Conservation (phyloP, 2,329 filamentous ascomycete genomes). For the Juglanconis sp. region DNA sequence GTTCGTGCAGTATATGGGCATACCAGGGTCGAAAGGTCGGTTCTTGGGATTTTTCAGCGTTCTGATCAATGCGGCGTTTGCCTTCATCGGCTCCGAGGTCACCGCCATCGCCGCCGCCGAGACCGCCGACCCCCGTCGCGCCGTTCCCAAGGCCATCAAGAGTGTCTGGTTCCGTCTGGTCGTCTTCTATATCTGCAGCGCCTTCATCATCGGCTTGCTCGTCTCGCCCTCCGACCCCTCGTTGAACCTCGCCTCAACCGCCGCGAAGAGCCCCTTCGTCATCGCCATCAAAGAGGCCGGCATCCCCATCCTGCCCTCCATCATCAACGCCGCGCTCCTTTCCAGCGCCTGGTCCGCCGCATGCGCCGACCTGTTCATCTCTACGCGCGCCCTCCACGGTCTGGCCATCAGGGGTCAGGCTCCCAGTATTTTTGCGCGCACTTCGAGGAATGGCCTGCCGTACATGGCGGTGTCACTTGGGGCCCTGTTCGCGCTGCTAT, state of each 20-base stretch:
- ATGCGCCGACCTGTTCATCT: conserved; percentile 74
- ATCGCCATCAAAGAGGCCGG: conserved; percentile 60
- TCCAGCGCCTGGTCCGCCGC: conserved; percentile 77
- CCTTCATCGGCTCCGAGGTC: conserved; percentile 71
- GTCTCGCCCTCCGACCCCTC: conserved; percentile 58
- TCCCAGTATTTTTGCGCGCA: conserved; percentile 55
- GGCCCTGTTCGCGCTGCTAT: conserved; percentile 59
- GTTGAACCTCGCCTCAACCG: conserved; percentile 49
- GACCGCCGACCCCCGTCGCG: conserved; percentile 67
- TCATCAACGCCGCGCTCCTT: conserved; percentile 76
- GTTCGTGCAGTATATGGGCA: conserved; percentile 57
- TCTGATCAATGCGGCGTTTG: conserved; percentile 66
- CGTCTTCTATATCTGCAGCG: conserved; percentile 60
- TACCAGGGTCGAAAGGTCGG: conserved; percentile 51
- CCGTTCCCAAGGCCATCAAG: conserved; percentile 68
- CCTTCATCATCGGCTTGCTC: conserved; percentile 70
- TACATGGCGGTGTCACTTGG: conserved; percentile 57
- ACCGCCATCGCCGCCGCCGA: conserved; percentile 78
- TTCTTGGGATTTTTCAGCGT: conserved; percentile 70
- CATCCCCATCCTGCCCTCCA: conserved; percentile 59
- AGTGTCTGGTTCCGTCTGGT: conserved; percentile 76
- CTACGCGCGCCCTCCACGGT: conserved; percentile 64
- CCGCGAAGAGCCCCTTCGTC: conserved; percentile 64
- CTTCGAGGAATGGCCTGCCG: conserved; percentile 61
- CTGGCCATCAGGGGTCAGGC: conserved; percentile 64